These are phyloP conservation scores for Epichloe elymi DNA, from an alignment of 2,329 filamentous ascomycete genomes.

Conservation along the genomic window DNA sequence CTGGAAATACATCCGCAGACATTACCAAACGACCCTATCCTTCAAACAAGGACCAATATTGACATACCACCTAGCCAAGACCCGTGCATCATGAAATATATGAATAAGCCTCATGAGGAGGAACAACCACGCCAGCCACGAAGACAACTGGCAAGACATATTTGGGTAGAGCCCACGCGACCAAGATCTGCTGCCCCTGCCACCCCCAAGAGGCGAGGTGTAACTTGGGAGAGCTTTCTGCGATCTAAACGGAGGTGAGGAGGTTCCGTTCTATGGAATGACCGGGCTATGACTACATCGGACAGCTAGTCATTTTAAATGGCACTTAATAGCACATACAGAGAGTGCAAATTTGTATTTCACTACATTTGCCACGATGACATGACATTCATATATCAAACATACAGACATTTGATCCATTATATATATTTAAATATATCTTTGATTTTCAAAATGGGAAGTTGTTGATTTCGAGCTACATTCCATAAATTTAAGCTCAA, in stretches of 20 bases:
- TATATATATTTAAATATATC: background rate
- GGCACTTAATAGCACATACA: background rate
- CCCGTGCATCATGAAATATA: conserved; percentile 17
- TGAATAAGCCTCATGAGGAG: conserved; percentile 8
- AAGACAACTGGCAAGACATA: conserved; percentile 4
- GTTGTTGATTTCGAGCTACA: too few relatives aligned
- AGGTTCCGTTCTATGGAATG: background rate
- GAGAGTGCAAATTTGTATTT: background rate
- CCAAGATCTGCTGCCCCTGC: conserved; percentile 5
- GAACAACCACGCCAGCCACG: conserved; percentile 5
- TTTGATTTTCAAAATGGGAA: background rate
- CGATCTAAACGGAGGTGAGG: conserved; percentile 14
- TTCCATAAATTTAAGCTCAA: too few relatives aligned
- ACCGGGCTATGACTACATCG: background rate
- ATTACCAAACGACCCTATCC: conserved; percentile 24
- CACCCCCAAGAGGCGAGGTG: conserved; percentile 6
- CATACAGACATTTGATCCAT: background rate
- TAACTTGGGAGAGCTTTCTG: conserved; percentile 13
- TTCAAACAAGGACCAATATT: conserved; percentile 16
- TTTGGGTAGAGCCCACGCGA: conserved; percentile 12
- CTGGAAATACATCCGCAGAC: conserved; percentile 30
- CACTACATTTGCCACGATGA: background rate
- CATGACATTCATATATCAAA: background rate
- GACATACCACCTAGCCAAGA: conserved; percentile 28
- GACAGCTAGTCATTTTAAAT: background rate